Conservation (phyloP, 192 early-diverging fungal species). For the Entophlyctis luteolus region DNA sequence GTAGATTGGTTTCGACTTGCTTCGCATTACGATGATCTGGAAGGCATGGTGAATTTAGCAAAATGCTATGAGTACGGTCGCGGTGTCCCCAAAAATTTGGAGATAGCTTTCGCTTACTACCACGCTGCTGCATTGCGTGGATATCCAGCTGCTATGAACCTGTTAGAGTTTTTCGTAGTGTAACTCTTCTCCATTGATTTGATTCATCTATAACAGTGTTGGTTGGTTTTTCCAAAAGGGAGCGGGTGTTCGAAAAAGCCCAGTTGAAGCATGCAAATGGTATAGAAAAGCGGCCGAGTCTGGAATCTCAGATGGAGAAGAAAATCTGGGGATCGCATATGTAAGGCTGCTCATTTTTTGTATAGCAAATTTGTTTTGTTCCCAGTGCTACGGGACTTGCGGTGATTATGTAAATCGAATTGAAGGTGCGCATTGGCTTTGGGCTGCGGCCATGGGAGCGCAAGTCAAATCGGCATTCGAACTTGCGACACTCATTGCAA, state of each 20-base stretch:
- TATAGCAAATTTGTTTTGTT: neutral
- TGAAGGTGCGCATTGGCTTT: conserved; percentile 25
- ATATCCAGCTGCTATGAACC: conserved; percentile 23
- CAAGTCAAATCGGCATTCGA: conserved; percentile 12
- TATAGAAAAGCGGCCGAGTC: conserved; percentile 33
- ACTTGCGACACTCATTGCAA: conserved; percentile 11
- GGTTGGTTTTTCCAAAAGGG: conserved; percentile 37
- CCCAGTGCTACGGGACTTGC: conserved; percentile 4
- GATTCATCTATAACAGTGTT: conserved; percentile 7
- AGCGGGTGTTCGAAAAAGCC: conserved; percentile 25
- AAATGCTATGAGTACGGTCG: conserved; percentile 20
- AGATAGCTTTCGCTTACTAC: conserved; percentile 25
- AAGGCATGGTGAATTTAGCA: conserved; percentile 14
- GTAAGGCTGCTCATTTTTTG: neutral
- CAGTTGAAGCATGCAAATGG: conserved; percentile 30
- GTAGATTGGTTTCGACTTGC: conserved; percentile 9
- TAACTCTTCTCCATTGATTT: too few species aligned
- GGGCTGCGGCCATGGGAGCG: conserved; percentile 18
- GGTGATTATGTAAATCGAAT: neutral
- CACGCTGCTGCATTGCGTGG: conserved; percentile 10
- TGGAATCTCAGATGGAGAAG: conserved; percentile 22
- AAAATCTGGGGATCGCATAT: conserved; percentile 29
- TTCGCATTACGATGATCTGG: neutral
- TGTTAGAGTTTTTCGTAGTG: conserved; percentile 5
- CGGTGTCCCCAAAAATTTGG: conserved; percentile 18